These are phyloP conservation scores for Fusarium nisikadoi DNA, from an alignment of 2,329 filamentous ascomycete species.

Conservation along the genomic window DNA sequence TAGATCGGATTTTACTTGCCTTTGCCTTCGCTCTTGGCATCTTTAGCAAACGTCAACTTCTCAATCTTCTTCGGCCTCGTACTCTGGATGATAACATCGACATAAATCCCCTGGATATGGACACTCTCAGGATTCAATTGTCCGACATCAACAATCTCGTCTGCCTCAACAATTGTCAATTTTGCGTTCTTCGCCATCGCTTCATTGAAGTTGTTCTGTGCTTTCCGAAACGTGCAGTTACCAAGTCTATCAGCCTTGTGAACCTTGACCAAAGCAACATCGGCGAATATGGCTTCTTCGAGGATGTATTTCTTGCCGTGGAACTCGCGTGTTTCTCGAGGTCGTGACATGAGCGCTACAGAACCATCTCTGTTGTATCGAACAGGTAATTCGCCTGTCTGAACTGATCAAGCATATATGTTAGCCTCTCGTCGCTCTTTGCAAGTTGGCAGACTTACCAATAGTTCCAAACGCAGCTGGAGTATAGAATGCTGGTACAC, in stretches of 20 bases:
- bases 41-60: slow-evolving; percentile 60
- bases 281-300: slow-evolving; percentile 85
- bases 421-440: fast-evolving
- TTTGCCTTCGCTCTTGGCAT: background rate
- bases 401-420: slow-evolving; percentile 58
- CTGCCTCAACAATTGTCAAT: slow-evolving; percentile 88
- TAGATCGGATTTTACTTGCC: background rate
- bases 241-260: slow-evolving; percentile 90
- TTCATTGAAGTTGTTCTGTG: slow-evolving; percentile 90
- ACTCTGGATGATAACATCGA: slow-evolving; percentile 84
- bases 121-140: slow-evolving; percentile 84
- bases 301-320: slow-evolving; percentile 88
- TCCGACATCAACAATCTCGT: slow-evolving; percentile 88
- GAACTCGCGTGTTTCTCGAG: slow-evolving; percentile 89
- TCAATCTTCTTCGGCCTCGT: slow-evolving; percentile 82
- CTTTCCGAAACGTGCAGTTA: slow-evolving; percentile 86
- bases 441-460: background rate
- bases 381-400: slow-evolving; percentile 86
- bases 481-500: slow-evolving; percentile 92
- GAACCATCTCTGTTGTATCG: slow-evolving; percentile 79
- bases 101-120: slow-evolving; percentile 88
- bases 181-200: slow-evolving; percentile 91
- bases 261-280: slow-evolving; percentile 91
- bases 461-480: slow-evolving; percentile 85
- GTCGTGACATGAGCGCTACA: slow-evolving; percentile 74